Conservation (phyloP, 2,329 filamentous ascomycete genomes). For the Aspergillus bombycis region DNA sequence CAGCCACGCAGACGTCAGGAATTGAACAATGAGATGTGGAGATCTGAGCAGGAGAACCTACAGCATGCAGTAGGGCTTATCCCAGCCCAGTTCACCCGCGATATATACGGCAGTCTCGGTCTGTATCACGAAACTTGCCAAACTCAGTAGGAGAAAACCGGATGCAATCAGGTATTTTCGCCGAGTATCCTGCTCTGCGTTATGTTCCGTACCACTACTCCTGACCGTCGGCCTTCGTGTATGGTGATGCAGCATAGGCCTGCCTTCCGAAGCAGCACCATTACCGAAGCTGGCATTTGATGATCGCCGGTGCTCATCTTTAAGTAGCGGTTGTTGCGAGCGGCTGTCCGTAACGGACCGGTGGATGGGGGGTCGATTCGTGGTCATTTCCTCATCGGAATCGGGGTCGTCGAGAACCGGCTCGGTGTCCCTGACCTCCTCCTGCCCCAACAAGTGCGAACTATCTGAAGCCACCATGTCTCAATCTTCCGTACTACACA, state of each 20-base stretch:
- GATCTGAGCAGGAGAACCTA: slow-evolving; percentile 47
- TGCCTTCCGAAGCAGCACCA: slow-evolving; percentile 35
- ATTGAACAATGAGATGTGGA: neutral
- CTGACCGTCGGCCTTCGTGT: slow-evolving; percentile 70
- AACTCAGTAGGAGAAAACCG: slow-evolving; percentile 78
- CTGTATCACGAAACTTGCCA: slow-evolving; percentile 89
- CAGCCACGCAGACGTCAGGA: slow-evolving; percentile 3
- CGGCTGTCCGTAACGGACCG: slow-evolving; percentile 51
- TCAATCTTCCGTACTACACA: slow-evolving; percentile 9
- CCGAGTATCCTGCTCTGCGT: slow-evolving; percentile 66
- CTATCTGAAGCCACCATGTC: slow-evolving; percentile 38
- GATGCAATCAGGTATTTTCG: slow-evolving; percentile 86
- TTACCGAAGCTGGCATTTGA: slow-evolving; percentile 32
- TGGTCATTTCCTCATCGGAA: slow-evolving; percentile 49
- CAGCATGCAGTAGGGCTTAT: slow-evolving; percentile 99
- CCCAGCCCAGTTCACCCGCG: slow-evolving; percentile 87
- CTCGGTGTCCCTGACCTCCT: slow-evolving; percentile 36
- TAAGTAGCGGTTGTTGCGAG: slow-evolving; percentile 58
- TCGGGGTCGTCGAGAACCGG: slow-evolving; percentile 40
- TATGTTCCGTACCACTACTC: slow-evolving; percentile 72
- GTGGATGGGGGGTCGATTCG: slow-evolving; percentile 51
- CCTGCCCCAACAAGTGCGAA: slow-evolving; percentile 26
- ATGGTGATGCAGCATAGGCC: slow-evolving; percentile 46
- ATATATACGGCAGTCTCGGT: slow-evolving; percentile 96
- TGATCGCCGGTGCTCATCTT: slow-evolving; percentile 46